phyloP scores from a whole-genome alignment of 2,329 filamentous ascomycete species.

The Epichloe scottii region DNA sequence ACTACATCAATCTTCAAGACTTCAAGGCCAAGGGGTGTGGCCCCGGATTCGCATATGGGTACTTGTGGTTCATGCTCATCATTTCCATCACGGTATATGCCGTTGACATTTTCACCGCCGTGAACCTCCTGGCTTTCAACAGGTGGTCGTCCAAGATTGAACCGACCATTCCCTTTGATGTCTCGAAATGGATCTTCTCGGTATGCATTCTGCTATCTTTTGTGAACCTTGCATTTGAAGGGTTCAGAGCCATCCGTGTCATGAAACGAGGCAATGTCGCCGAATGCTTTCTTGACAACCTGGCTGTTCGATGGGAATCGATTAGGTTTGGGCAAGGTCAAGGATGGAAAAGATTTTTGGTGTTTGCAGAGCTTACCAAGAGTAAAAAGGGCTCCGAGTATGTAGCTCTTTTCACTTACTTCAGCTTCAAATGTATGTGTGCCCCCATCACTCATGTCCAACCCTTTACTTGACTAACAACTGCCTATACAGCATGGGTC shows the following conservation, averaged over 20 bases:
- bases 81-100: slow-evolving; percentile 75
- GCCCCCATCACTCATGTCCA: background rate
- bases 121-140: slow-evolving; percentile 82
- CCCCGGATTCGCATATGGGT: slow-evolving; percentile 67
- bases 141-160: slow-evolving; percentile 77
- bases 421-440: slow-evolving; percentile 51
- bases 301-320: slow-evolving; percentile 77
- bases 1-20: slow-evolving; percentile 66
- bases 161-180: slow-evolving; percentile 60
- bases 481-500: slow-evolving; percentile 53
- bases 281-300: slow-evolving; percentile 78
- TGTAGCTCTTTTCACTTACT: slow-evolving; percentile 82
- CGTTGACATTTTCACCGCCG: slow-evolving; percentile 84
- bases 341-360: slow-evolving; percentile 83
- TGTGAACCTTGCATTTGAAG: slow-evolving; percentile 68
- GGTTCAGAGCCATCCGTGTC: slow-evolving; percentile 64
- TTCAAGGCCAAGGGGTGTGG: slow-evolving; percentile 76
- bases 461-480: background rate
- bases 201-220: slow-evolving; percentile 86
- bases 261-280: slow-evolving; percentile 79
- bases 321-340: slow-evolving; percentile 60
- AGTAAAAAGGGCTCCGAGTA: slow-evolving; percentile 86
- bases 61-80: slow-evolving; percentile 68
- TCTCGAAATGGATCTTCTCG: slow-evolving; percentile 92
- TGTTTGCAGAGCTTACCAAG: slow-evolving; percentile 83